phyloP scores from a whole-genome alignment of 2,329 filamentous ascomycete genomes.

The Paecilomyces dactylethromorphus region DNA sequence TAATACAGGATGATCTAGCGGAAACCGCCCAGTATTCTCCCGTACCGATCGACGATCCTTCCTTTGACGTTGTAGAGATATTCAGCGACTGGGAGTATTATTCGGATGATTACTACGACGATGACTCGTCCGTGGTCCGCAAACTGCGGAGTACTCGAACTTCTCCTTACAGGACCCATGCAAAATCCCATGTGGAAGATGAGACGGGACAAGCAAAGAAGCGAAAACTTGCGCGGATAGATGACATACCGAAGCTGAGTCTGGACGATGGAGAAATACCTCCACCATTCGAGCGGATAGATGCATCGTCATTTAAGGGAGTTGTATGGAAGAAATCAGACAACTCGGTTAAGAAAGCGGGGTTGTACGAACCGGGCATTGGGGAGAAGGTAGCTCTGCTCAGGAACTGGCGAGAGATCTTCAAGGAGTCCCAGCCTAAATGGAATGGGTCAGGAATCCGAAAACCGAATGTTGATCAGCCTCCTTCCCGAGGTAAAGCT shows the following conservation, averaged over 20 bases:
- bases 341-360: conserved; percentile 15
- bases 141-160: conserved; percentile 6
- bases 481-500: background rate
- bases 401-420: conserved; percentile 41
- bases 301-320: conserved; percentile 28
- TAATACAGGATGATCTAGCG: conserved; percentile 36
- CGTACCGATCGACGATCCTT: conserved; percentile 32
- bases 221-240: conserved; percentile 12
- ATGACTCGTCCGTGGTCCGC: conserved; percentile 30
- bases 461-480: background rate
- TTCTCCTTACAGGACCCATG: background rate
- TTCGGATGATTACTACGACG: conserved; percentile 40
- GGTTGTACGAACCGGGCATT: conserved; percentile 31
- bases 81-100: conserved; percentile 42
- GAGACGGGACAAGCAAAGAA: conserved; percentile 13
- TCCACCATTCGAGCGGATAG: conserved; percentile 4
- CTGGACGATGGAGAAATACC: background rate
- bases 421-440: conserved; percentile 28
- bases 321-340: conserved; percentile 33
- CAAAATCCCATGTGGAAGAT: conserved; percentile 1
- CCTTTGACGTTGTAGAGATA: conserved; percentile 31
- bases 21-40: conserved; percentile 34
- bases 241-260: conserved; percentile 6
- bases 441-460: conserved; percentile 15
- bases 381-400: conserved; percentile 38